phyloP scores from a whole-genome alignment of 305 asterid species.

The Solanum chacoense region DNA sequence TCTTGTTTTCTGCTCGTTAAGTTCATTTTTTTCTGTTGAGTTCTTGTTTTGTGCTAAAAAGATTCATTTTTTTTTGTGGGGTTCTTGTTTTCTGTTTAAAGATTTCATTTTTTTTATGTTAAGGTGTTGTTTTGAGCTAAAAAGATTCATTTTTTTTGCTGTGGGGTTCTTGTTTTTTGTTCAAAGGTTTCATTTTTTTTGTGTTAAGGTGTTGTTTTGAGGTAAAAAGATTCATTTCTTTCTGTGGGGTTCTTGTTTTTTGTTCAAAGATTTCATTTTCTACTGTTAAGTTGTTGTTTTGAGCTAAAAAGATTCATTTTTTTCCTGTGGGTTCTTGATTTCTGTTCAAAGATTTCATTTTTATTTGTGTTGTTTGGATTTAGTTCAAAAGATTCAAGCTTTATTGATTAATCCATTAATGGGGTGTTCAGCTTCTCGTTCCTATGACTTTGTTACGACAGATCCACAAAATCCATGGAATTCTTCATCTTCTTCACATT shows the following conservation, averaged over 20 bases:
- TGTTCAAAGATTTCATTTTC: background rate
- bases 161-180: background rate
- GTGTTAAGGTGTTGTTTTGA: background rate
- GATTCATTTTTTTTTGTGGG: background rate
- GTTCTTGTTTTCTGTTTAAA: background rate
- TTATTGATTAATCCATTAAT: slow-evolving; percentile 17
- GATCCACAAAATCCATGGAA: slow-evolving; percentile 44
- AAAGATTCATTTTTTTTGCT: background rate
- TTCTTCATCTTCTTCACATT: slow-evolving; percentile 42
- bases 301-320: background rate
- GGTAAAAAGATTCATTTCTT: background rate
- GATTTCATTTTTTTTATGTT: background rate
- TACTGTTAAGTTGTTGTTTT: background rate
- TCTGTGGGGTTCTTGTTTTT: background rate
- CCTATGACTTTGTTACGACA: slow-evolving; percentile 32
- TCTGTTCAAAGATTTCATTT: slow-evolving; percentile 5
- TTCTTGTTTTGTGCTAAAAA: background rate
- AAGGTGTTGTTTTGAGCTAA: background rate
- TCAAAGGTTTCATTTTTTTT: slow-evolving; percentile 2
- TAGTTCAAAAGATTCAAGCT: background rate
- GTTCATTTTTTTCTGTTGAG: background rate
- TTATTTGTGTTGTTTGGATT: background rate
- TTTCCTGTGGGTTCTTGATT: background rate
- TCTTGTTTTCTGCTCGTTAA: background rate
- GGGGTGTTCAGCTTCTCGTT: slow-evolving; percentile 88